phyloP scores from a whole-genome alignment of 2,329 filamentous ascomycete species.

The Calonectria fujianensis region DNA sequence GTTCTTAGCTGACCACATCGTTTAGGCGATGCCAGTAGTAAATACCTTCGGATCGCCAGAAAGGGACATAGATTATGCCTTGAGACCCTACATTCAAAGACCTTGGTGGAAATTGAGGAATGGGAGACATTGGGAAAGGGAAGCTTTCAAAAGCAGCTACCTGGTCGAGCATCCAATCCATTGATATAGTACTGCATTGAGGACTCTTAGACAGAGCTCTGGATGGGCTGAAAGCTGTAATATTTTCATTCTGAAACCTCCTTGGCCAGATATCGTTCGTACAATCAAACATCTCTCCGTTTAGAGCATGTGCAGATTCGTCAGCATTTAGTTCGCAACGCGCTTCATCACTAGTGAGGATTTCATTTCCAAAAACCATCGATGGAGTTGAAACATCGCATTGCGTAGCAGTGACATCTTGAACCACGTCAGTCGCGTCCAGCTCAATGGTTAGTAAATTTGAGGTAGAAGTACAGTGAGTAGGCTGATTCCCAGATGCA shows the following conservation, averaged over 20 bases:
- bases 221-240: neutral
- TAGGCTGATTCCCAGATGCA: neutral
- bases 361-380: neutral
- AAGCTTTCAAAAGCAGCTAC: neutral
- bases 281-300: neutral
- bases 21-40: neutral
- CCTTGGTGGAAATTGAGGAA: neutral
- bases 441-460: rapidly evolving
- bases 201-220: neutral
- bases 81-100: too few species aligned
- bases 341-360: rapidly evolving
- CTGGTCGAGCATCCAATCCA: neutral
- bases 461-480: neutral
- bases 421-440: neutral
- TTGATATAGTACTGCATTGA: rapidly evolving
- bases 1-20: neutral
- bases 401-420: neutral
- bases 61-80: neutral
- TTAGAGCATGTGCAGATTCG: neutral
- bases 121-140: neutral
- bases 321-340: neutral
- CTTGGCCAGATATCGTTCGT: rapidly evolving
- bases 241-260: neutral
- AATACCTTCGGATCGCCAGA: neutral
- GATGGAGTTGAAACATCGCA: neutral